A percentile compares a stretch with the other conserved stretches of the same genome.
phyloP scores from a whole-genome alignment of 345 rosid species.

The Eutrema japonicum region DNA sequence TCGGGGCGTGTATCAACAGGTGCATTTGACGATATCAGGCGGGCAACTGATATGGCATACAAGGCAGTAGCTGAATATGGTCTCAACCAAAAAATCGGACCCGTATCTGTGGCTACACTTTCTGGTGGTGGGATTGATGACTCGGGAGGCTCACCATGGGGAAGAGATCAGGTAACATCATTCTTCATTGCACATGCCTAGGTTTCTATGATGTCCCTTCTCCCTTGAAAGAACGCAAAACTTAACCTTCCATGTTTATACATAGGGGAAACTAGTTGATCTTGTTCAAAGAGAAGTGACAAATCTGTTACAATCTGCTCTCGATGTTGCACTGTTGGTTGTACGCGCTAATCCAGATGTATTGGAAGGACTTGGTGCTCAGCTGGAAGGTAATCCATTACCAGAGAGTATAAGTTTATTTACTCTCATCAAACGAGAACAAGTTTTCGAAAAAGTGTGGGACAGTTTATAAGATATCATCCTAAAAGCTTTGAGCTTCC shows the following conservation, averaged over 20 bases:
- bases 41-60: constrained; percentile 96
- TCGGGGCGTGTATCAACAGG: constrained; percentile 93
- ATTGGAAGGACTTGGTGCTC: constrained; percentile 94
- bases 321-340: constrained; percentile 73
- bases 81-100: constrained; percentile 84
- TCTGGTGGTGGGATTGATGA: constrained; percentile 89
- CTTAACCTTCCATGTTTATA: background rate
- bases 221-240: constrained; percentile 12
- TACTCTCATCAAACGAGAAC: background rate
- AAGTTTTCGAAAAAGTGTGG: background rate
- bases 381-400: constrained; percentile 72
- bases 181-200: constrained; percentile 1
- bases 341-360: constrained; percentile 85
- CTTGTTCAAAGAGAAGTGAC: constrained; percentile 94
- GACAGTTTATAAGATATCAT: constrained; percentile 1
- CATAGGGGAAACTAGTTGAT: constrained; percentile 88
- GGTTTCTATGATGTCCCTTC: background rate
- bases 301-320: constrained; percentile 73
- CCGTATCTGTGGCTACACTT: constrained; percentile 82
- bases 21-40: constrained; percentile 92
- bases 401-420: constrained; percentile 5
- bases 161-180: constrained; percentile 78
- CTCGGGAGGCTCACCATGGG: constrained; percentile 74
- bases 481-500: background rate
- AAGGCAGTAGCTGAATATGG: constrained; percentile 98